These are phyloP conservation scores for Solanum arcanum DNA, from an alignment of 257 asterid genomes.

Conservation along the genomic window DNA sequence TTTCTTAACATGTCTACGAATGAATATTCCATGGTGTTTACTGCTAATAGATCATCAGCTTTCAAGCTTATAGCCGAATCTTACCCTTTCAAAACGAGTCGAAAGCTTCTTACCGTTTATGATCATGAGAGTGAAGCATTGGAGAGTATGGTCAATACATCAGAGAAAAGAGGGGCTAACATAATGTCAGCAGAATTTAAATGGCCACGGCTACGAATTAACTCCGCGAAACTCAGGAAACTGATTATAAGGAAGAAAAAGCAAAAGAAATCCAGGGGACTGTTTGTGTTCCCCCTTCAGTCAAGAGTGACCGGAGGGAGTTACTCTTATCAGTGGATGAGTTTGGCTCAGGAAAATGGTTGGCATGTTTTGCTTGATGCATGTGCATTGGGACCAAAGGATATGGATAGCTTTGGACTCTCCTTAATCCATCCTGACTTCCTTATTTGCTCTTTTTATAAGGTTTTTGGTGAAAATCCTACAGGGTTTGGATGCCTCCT, in stretches of 20 bases:
- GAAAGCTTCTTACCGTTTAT: constrained; percentile 61
- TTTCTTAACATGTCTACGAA: constrained; percentile 49
- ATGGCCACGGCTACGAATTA: constrained; percentile 78
- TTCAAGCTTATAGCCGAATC: constrained; percentile 72
- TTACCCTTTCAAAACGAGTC: constrained; percentile 53
- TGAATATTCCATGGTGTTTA: constrained; percentile 70
- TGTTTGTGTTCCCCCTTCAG: constrained; percentile 82
- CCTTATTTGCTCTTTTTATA: constrained; percentile 78
- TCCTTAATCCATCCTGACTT: constrained; percentile 77
- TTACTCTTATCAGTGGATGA: constrained; percentile 94
- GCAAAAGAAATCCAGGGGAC: constrained; percentile 38
- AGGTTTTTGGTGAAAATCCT: constrained; percentile 78
- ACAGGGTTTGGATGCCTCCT: constrained; percentile 92
- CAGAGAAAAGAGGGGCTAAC: constrained; percentile 64
- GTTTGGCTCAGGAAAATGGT: constrained; percentile 66
- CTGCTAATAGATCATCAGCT: constrained; percentile 79
- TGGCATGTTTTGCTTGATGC: constrained; percentile 95
- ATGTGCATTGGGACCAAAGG: constrained; percentile 81
- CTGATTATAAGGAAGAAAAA: constrained; percentile 36
- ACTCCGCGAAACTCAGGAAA: constrained; percentile 38
- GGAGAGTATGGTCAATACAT: constrained; percentile 40
- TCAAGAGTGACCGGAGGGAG: constrained; percentile 76
- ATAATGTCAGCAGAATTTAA: constrained; percentile 68
- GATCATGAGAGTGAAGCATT: constrained; percentile 80
- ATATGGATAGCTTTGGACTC: constrained; percentile 79